Evolutionary conservation across 768 basidiomycete genomes (phyloP).

Genomic region (Clitopilus hobsonii): DNA sequence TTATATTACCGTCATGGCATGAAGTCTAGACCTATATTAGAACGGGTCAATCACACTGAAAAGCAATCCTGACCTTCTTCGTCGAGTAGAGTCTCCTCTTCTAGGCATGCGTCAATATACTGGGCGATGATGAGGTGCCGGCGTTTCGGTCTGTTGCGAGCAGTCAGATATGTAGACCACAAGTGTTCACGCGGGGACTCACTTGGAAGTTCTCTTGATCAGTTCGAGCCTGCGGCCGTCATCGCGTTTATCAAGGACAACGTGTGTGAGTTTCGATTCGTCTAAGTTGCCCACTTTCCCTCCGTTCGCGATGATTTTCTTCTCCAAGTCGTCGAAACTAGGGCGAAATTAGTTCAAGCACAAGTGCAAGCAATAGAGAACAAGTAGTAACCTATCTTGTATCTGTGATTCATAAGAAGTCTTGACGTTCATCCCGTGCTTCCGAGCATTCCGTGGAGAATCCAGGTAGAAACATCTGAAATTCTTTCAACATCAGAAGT

Average conservation of each 20-base stretch:
- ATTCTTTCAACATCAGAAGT: slow-evolving; percentile 4
- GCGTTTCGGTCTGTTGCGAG: slow-evolving; percentile 63
- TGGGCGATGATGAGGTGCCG: slow-evolving; percentile 75
- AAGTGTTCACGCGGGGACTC: slow-evolving; percentile 16
- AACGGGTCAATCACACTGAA: background rate
- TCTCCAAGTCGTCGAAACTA: slow-evolving; percentile 53
- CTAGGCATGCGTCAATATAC: slow-evolving; percentile 73
- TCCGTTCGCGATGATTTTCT: slow-evolving; percentile 61
- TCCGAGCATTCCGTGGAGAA: slow-evolving; percentile 64
- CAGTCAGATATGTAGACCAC: slow-evolving; percentile 7
- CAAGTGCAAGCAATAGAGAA: background rate
- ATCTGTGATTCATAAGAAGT: slow-evolving; percentile 50
- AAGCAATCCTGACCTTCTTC: slow-evolving; percentile 65
- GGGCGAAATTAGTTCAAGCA: slow-evolving; percentile 4
- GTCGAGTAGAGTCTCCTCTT: slow-evolving; percentile 79
- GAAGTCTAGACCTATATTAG: slow-evolving; percentile 16
- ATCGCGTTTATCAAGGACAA: slow-evolving; percentile 82
- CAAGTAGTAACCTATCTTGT: slow-evolving; percentile 43
- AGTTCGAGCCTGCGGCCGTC: slow-evolving; percentile 66
- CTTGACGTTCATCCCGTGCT: slow-evolving; percentile 57
- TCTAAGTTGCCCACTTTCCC: slow-evolving; percentile 65
- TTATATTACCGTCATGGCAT: no score
- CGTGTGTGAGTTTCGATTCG: slow-evolving; percentile 81
- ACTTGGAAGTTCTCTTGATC: slow-evolving; percentile 71
- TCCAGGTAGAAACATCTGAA: slow-evolving; percentile 87